Conservation (phyloP, 2,329 filamentous ascomycete genomes). For the Neonectria coccinea region DNA sequence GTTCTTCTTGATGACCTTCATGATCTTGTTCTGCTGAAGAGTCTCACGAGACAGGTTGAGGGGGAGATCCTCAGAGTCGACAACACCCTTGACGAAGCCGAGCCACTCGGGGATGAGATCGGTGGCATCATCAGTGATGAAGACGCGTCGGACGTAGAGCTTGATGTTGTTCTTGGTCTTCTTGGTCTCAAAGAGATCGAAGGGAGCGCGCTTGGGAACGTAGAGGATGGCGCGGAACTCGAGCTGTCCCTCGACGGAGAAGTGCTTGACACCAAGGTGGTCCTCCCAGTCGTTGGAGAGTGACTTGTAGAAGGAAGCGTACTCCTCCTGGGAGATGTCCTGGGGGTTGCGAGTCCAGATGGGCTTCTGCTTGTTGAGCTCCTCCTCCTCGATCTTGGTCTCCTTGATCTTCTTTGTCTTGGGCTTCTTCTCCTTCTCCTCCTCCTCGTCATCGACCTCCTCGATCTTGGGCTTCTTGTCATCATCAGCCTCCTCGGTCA, state of each 20-base stretch:
- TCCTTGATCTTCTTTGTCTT: conserved; percentile 99
- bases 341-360: conserved; percentile 99
- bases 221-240: conserved; percentile 99
- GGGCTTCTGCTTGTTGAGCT: conserved; percentile 99
- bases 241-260: conserved; percentile 99
- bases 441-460: conserved; percentile 89
- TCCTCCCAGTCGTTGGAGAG: conserved; percentile 99
- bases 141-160: conserved; percentile 99
- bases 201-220: conserved; percentile 99
- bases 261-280: conserved; percentile 99
- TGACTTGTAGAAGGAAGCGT: conserved; percentile 99
- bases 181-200: conserved; percentile 99
- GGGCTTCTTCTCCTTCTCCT: conserved; percentile 88
- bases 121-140: conserved; percentile 99
- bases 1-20: conserved; percentile 99
- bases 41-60: conserved; percentile 99
- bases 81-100: conserved; percentile 99
- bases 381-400: conserved; percentile 98
- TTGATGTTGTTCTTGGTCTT: conserved; percentile 99
- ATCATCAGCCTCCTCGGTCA: conserved; percentile 74
- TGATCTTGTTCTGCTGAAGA: conserved; percentile 99
- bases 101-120: conserved; percentile 99
- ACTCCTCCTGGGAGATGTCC: conserved; percentile 96
- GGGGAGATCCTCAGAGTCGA: conserved; percentile 99
- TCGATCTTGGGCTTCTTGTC: conserved; percentile 97